Conservation (phyloP, 352 stramenopile genomes). For the Globisporangium viniferum region DNA sequence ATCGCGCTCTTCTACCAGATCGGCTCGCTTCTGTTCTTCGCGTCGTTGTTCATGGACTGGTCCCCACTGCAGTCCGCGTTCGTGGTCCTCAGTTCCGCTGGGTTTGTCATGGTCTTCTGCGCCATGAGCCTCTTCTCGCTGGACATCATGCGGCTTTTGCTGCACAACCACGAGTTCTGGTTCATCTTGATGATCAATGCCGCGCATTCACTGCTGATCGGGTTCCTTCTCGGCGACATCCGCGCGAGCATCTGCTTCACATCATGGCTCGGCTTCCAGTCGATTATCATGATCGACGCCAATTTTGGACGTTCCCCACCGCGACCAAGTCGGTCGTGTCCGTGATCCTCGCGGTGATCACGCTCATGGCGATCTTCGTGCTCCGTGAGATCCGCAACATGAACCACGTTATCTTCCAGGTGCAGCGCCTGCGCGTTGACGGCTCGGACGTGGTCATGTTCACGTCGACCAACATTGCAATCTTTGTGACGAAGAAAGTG, state of each 20-base stretch:
- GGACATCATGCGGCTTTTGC: background rate
- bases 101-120: background rate
- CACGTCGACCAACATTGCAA: background rate
- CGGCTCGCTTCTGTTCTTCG: background rate
- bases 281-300: background rate
- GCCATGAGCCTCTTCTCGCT: background rate
- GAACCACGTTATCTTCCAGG: background rate
- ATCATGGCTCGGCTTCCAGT: background rate
- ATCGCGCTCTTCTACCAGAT: background rate
- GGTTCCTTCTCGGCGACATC: background rate
- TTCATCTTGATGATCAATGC: conserved; percentile 2
- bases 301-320: background rate
- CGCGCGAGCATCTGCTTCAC: background rate
- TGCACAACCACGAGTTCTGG: background rate
- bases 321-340: background rate
- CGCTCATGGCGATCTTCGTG: background rate
- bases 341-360: background rate
- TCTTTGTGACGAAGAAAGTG: background rate
- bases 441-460: background rate
- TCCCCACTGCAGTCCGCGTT: background rate
- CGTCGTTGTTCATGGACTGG: background rate
- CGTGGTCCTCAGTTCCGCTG: background rate
- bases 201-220: background rate
- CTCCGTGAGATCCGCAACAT: background rate
- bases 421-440: background rate